These are phyloP conservation scores for Begonia masoniana DNA, from an alignment of 306 rosid species.

Conservation along the genomic window DNA sequence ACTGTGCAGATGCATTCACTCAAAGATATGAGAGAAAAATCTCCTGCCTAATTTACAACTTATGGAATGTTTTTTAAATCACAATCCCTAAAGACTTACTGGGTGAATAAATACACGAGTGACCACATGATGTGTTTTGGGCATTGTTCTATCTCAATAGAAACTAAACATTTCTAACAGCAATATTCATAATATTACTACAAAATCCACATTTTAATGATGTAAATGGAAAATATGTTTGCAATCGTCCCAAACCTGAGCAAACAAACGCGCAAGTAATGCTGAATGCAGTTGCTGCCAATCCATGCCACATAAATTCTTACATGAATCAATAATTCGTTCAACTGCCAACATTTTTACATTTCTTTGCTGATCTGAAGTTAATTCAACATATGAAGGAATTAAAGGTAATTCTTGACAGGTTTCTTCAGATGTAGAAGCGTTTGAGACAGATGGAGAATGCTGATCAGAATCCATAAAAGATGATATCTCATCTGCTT, in stretches of 20 bases:
- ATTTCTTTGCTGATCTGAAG: constrained; percentile 51
- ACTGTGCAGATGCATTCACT: no score
- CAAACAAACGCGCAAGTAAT: constrained; percentile 82
- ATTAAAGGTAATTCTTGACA: constrained; percentile 67
- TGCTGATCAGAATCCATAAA: constrained; percentile 46
- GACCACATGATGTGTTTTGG: no score
- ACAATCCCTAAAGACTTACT: no score
- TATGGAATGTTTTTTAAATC: no score
- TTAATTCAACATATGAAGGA: constrained; percentile 62
- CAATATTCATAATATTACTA: no score
- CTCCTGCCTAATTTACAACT: no score
- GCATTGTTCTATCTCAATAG: no score
- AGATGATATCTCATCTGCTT: constrained; percentile 36
- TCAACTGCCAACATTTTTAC: constrained; percentile 56
- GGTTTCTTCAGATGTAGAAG: constrained; percentile 60
- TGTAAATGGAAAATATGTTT: no score
- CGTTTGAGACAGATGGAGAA: constrained; percentile 38
- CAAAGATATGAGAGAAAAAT: no score
- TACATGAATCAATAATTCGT: constrained; percentile 59
- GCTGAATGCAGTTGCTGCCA: constrained; percentile 68
- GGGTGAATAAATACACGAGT: no score
- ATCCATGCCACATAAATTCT: constrained; percentile 40
- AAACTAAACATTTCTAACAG: no score
- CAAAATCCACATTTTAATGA: no score
- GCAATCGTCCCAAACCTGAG: constrained; percentile 46